A percentile compares a stretch with the other conserved stretches of the same genome.
Conservation (phyloP, 805 yeast species). For the Wickerhamomyces subpelliculosus region DNA sequence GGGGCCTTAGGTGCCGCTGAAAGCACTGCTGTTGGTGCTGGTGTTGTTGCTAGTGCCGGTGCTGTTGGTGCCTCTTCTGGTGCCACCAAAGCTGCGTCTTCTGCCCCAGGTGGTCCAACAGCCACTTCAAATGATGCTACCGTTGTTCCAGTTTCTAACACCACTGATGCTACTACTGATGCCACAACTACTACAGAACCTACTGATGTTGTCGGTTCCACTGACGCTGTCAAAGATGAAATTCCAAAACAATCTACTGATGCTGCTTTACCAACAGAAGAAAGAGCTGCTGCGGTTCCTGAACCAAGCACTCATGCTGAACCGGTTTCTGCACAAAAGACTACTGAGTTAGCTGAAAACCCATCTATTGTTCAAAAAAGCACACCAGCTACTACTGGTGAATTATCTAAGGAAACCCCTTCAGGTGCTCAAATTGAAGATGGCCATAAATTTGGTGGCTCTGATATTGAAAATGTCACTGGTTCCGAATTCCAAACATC, state of each 20-base stretch:
- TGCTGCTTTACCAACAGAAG: not conserved
- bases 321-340: not conserved
- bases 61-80: constrained; percentile 1
- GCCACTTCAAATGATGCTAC: not conserved
- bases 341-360: not conserved
- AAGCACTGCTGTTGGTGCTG: not conserved
- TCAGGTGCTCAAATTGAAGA: not conserved
- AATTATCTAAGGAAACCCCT: too few relatives aligned
- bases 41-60: constrained; percentile 4
- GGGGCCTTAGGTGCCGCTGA: not conserved
- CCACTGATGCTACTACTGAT: not conserved
- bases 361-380: not conserved
- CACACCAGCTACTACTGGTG: not conserved
- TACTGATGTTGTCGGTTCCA: not conserved
- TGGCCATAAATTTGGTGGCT: not conserved
- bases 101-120: not conserved
- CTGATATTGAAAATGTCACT: constrained; percentile 8
- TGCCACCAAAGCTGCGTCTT: constrained; percentile 1
- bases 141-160: not conserved
- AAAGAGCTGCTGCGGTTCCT: too few relatives aligned
- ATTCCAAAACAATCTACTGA: too few relatives aligned
- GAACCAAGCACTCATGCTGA: not conserved
- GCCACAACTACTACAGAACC: not conserved
- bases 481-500: constrained; percentile 8
- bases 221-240: not conserved